Percentiles rank a stretch among this genome's conserved stretches.
These are phyloP conservation scores for Neurospora pannonica DNA, from an alignment of 495 filamentous ascomycete species.

Conservation along the genomic window DNA sequence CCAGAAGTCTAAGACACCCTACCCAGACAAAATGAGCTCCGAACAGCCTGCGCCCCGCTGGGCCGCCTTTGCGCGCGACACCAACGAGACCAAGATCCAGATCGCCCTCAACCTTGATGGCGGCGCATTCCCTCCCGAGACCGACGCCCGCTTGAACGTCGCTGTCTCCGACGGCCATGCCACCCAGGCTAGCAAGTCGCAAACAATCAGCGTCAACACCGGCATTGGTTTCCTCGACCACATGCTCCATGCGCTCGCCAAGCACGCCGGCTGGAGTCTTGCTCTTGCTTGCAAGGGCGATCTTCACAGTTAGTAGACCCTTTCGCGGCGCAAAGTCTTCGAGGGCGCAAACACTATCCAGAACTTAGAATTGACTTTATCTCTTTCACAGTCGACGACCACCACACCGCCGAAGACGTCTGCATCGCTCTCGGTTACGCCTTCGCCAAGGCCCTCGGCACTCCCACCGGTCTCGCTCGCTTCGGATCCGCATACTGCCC, in stretches of 20 bases:
- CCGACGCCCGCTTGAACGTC: conserved; percentile 31
- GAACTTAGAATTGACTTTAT: background rate
- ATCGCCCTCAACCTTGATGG: conserved; percentile 89
- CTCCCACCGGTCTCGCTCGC: conserved; percentile 68
- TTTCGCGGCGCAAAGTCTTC: background rate
- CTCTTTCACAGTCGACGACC: conserved; percentile 71
- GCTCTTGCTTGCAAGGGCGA: conserved; percentile 75
- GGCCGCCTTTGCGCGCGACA: conserved; percentile 69
- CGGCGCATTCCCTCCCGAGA: conserved; percentile 60
- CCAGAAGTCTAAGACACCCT: background rate
- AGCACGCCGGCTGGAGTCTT: conserved; percentile 90
- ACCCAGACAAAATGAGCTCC: conserved; percentile 26
- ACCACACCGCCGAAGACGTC: conserved; percentile 95
- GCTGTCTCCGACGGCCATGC: conserved; percentile 52
- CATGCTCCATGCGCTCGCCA: conserved; percentile 94
- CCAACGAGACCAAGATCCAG: conserved; percentile 95
- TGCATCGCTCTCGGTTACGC: conserved; percentile 83
- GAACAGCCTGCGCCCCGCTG: conserved; percentile 43
- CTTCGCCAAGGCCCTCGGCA: conserved; percentile 67
- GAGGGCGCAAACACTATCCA: background rate
- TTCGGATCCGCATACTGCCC: conserved; percentile 88
- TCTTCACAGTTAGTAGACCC: conserved; percentile 61
- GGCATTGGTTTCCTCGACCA: conserved; percentile 99
- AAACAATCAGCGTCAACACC: conserved; percentile 79
- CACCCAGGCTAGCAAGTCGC: conserved; percentile 66